These are phyloP conservation scores for Gonium pectorale DNA, from an alignment of 139 green algal genomes.

Conservation along the genomic window DNA sequence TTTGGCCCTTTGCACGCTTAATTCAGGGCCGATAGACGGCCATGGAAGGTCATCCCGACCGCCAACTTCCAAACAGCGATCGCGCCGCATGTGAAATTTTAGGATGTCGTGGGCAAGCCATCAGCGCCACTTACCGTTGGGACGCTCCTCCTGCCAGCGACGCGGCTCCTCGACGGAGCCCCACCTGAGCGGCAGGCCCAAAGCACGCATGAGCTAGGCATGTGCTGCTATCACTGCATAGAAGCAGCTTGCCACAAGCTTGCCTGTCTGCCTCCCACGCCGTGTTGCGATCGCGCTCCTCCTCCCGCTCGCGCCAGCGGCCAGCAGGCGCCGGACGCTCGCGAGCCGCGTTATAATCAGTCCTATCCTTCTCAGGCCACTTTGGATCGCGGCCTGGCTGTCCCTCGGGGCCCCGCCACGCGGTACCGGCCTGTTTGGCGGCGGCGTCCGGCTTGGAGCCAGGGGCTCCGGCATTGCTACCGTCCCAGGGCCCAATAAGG, in stretches of 20 bases:
- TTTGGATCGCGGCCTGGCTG: conserved; percentile 18
- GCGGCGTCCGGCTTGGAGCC: conserved; percentile 34
- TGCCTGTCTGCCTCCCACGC: conserved; percentile 32
- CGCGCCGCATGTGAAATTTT: too few relatives aligned
- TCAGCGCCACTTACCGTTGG: neutral
- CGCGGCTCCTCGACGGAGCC: conserved; percentile 41
- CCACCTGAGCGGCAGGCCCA: too few relatives aligned
- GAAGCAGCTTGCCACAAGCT: neutral
- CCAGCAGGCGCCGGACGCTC: conserved; percentile 9
- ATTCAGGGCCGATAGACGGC: too few relatives aligned
- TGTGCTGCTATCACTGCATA: too few relatives aligned
- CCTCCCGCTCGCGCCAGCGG: conserved; percentile 35
- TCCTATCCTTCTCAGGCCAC: conserved; percentile 43
- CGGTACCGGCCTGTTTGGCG: conserved; percentile 13
- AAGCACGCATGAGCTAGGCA: too few relatives aligned
- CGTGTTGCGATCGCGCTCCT: conserved; percentile 33
- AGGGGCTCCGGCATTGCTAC: conserved; percentile 6
- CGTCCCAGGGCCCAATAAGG: conserved; percentile 41
- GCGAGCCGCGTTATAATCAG: conserved; percentile 34
- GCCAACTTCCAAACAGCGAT: too few relatives aligned
- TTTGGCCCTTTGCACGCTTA: too few relatives aligned
- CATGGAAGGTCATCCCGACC: too few relatives aligned
- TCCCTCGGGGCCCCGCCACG: conserved; percentile 22
- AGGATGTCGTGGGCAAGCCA: too few relatives aligned
- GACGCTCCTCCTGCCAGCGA: conserved; percentile 41